These are phyloP conservation scores for Lanmaoa pseudosensibilis DNA, from an alignment of 768 basidiomycete genomes.

Conservation along the genomic window DNA sequence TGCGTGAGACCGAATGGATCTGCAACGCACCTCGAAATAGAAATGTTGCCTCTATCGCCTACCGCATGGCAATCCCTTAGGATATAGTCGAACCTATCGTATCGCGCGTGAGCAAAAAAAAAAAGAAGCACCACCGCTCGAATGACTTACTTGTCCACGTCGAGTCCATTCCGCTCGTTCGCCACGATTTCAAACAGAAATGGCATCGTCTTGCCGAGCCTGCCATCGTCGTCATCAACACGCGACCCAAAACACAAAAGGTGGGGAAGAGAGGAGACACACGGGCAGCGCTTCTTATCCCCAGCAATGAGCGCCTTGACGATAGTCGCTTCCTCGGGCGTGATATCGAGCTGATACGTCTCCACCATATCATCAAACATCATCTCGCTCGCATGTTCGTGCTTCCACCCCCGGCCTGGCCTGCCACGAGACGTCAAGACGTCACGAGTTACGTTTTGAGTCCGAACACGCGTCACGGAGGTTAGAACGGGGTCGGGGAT, in stretches of 20 bases:
- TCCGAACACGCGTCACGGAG: too few species aligned
- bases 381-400: conserved; percentile 79
- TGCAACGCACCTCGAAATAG: conserved; percentile 42
- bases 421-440: conserved; percentile 32
- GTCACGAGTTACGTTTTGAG: too few species aligned
- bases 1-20: not conserved
- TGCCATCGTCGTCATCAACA: conserved; percentile 1
- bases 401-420: conserved; percentile 56
- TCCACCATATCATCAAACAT: conserved; percentile 74
- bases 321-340: conserved; percentile 50
- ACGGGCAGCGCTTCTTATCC: conserved; percentile 52
- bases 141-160: conserved; percentile 72
- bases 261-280: conserved; percentile 31
- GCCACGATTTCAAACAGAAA: conserved; percentile 87
- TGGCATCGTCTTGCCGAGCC: conserved; percentile 50
- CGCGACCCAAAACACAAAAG: not conserved
- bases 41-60: conserved; percentile 58
- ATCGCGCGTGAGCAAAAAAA: not conserved
- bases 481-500: not conserved
- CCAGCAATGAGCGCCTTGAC: conserved; percentile 82
- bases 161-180: conserved; percentile 77
- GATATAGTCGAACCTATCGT: conserved; percentile 76
- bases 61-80: conserved; percentile 71
- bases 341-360: conserved; percentile 52
- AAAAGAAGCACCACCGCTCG: not conserved